Evolutionary conservation across 2,329 filamentous ascomycete species (phyloP).

Genomic region (Boeremia lycopersici): DNA sequence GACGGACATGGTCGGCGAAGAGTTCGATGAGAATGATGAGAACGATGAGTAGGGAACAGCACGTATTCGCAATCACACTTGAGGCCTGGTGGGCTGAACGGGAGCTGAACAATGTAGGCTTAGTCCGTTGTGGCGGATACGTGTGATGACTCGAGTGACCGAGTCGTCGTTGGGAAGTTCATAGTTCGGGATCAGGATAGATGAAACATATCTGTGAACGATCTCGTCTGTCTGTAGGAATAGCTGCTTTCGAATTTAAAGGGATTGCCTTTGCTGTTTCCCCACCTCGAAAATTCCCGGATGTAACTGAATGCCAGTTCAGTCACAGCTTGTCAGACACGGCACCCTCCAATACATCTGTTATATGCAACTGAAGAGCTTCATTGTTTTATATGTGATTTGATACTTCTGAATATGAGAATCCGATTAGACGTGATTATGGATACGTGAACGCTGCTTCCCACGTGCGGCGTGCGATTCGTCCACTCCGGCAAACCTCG

Average conservation of each 20-base stretch:
- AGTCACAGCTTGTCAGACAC: too few relatives aligned
- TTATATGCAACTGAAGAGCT: too few relatives aligned
- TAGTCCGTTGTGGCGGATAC: not conserved
- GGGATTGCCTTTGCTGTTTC: too few relatives aligned
- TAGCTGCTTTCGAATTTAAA: too few relatives aligned
- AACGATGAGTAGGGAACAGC: conserved; percentile 18
- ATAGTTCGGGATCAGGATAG: not conserved
- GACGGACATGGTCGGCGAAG: conserved; percentile 49
- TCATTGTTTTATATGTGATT: too few relatives aligned
- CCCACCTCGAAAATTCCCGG: too few relatives aligned
- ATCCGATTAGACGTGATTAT: not conserved
- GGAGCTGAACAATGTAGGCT: not conserved
- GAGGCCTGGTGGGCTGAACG: not conserved
- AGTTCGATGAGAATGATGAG: conserved; percentile 38
- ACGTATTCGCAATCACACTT: too few relatives aligned
- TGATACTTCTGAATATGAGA: too few relatives aligned
- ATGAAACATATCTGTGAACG: too few relatives aligned
- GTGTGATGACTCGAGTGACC: not conserved
- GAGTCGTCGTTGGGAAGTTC: not conserved
- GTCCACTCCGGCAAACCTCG: conserved; percentile 13
- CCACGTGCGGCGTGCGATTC: not conserved
- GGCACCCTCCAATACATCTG: too few relatives aligned
- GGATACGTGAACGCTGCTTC: not conserved
- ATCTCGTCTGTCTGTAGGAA: too few relatives aligned
- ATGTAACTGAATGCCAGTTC: too few relatives aligned